Conservation (phyloP, 1,284 basidiomycete genomes). For the Moesziomyces sp. region DNA sequence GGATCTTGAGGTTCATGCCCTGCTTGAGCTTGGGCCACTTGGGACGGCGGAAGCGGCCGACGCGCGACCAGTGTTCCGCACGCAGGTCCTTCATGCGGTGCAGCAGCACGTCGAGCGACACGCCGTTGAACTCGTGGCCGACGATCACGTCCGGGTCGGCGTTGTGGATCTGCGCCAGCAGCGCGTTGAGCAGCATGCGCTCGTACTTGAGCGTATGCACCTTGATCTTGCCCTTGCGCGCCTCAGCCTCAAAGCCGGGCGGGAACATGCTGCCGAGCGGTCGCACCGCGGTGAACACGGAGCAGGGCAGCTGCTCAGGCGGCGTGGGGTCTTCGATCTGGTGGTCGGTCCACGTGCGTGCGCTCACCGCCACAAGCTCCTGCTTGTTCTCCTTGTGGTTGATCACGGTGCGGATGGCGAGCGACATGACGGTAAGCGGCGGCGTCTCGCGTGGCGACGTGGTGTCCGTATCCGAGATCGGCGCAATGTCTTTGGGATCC, state of each 20-base stretch:
- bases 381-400: slow-evolving; percentile 94
- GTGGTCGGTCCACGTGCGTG: slow-evolving; percentile 82
- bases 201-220: slow-evolving; percentile 80
- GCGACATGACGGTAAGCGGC: slow-evolving; percentile 88
- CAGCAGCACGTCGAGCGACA: slow-evolving; percentile 88
- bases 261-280: slow-evolving; percentile 89
- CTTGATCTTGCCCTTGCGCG: slow-evolving; percentile 72
- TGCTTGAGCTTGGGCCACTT: slow-evolving; percentile 80
- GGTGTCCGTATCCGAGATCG: slow-evolving; percentile 79
- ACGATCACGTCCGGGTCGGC: slow-evolving; percentile 94
- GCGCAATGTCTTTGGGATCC: slow-evolving; percentile 88
- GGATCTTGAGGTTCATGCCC: slow-evolving; percentile 83
- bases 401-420: slow-evolving; percentile 89
- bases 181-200: slow-evolving; percentile 82
- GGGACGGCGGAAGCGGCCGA: slow-evolving; percentile 88
- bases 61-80: slow-evolving; percentile 87
- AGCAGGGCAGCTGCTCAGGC: slow-evolving; percentile 76
- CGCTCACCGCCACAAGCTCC: slow-evolving; percentile 87
- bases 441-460: slow-evolving; percentile 83
- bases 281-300: slow-evolving; percentile 88
- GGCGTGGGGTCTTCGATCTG: slow-evolving; percentile 64
- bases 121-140: slow-evolving; percentile 94
- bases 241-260: slow-evolving; percentile 77
- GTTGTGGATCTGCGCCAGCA: slow-evolving; percentile 84
- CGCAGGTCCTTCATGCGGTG: slow-evolving; percentile 83